Conservation (phyloP, 176 grass and related monocot species). For the Ananas comosus region DNA sequence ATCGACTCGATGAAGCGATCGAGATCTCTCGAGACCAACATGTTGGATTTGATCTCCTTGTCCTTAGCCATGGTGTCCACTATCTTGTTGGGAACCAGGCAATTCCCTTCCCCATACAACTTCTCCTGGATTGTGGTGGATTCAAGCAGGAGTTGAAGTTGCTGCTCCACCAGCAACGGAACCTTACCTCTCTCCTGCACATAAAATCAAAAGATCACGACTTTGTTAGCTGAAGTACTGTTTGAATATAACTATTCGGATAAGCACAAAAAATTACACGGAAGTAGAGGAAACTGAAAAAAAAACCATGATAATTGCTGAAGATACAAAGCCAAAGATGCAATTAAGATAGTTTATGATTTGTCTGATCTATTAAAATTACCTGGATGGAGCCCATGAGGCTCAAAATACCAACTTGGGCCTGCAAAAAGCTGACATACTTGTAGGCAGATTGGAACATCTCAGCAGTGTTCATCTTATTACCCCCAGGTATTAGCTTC, state of each 20-base stretch:
- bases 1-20: conserved; percentile 33
- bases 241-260: no score
- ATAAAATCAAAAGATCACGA: no score
- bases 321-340: background rate
- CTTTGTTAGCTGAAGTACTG: no score
- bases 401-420: conserved; percentile 57
- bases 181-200: conserved; percentile 12
- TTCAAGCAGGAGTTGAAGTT: conserved; percentile 40
- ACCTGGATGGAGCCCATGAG: conserved; percentile 51
- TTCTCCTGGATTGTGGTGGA: conserved; percentile 33
- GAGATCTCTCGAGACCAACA: conserved; percentile 40
- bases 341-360: background rate
- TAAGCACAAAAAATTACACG: no score
- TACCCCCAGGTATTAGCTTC: conserved; percentile 53
- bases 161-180: conserved; percentile 13
- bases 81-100: conserved; percentile 44
- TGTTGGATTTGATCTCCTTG: conserved; percentile 31
- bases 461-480: conserved; percentile 64
- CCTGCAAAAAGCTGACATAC: conserved; percentile 68
- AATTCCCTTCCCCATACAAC: conserved; percentile 43
- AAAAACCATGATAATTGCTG: background rate
- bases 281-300: background rate
- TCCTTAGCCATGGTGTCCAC: conserved; percentile 33
- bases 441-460: conserved; percentile 56
- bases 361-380: background rate